Evolutionary conservation across 768 basidiomycete species (phyloP).

Genomic region (Collybia sp.): DNA sequence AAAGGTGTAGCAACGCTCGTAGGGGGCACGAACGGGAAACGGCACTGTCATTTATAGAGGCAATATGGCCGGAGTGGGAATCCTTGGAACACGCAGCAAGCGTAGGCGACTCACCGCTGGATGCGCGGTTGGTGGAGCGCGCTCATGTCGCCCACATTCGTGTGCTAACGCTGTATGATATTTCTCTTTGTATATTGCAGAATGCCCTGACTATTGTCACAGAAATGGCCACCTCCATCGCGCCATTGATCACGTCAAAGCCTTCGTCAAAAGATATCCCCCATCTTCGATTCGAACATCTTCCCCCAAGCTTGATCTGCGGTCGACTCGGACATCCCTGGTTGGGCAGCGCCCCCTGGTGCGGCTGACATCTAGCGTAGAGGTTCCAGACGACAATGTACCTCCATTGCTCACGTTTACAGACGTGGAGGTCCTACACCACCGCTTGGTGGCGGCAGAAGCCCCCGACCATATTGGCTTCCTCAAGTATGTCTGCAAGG

Average conservation of each 20-base stretch:
- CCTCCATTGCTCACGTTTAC: conserved; percentile 75
- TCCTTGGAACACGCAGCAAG: conserved; percentile 35
- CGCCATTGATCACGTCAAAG: conserved; percentile 52
- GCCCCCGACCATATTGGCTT: conserved; percentile 52
- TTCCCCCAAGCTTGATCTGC: conserved; percentile 39
- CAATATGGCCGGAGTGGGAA: conserved; percentile 67
- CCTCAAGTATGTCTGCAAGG: conserved; percentile 67
- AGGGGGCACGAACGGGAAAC: conserved; percentile 40
- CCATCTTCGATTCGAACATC: conserved; percentile 43
- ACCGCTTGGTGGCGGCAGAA: conserved; percentile 50
- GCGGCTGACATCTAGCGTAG: conserved; percentile 53
- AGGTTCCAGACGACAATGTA: conserved; percentile 71
- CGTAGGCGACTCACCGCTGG: conserved; percentile 21
- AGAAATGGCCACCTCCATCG: conserved; percentile 47
- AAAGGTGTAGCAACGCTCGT: conserved; percentile 48
- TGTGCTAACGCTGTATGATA: conserved; percentile 53
- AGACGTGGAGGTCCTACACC: conserved; percentile 78
- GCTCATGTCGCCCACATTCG: conserved; percentile 69
- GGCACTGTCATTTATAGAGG: conserved; percentile 49
- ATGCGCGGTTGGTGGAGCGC: conserved; percentile 57
- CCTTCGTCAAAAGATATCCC: conserved; percentile 64
- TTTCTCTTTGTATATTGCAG: background rate
- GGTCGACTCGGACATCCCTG: conserved; percentile 57
- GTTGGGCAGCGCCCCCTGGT: conserved; percentile 60
- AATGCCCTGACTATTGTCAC: conserved; percentile 3